Conservation (phyloP, 257 asterid species). For the Mitragyna speciosa region DNA sequence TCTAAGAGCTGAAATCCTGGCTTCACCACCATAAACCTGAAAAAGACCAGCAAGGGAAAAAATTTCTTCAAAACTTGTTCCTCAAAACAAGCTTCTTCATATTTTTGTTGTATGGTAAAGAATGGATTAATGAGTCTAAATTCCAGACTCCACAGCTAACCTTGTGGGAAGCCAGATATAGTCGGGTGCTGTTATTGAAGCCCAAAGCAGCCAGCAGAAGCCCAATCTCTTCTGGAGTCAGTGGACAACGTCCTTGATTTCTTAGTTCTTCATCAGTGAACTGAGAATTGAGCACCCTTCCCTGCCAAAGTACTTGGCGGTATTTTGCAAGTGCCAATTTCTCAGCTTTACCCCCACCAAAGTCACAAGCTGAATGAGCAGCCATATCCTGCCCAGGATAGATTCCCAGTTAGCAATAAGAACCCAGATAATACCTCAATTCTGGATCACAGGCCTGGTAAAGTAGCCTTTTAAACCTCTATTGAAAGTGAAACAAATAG, state of each 20-base stretch:
- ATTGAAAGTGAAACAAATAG: neutral
- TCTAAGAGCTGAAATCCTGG: constrained; percentile 34
- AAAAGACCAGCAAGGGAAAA: neutral
- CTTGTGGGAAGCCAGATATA: constrained; percentile 47
- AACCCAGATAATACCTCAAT: neutral
- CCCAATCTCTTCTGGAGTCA: constrained; percentile 49
- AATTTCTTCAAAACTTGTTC: neutral
- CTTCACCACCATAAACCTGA: constrained; percentile 50
- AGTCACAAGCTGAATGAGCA: constrained; percentile 46
- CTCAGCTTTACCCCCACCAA: constrained; percentile 50
- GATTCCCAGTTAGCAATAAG: neutral
- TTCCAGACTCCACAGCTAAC: constrained; percentile 10
- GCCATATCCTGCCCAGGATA: constrained; percentile 38
- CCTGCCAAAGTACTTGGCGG: constrained; percentile 46
- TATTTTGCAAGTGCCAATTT: constrained; percentile 45
- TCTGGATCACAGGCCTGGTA: neutral
- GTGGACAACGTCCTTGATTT: constrained; percentile 42
- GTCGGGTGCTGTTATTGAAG: constrained; percentile 34
- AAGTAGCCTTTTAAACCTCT: neutral
- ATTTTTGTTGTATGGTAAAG: neutral
- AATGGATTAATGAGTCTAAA: neutral
- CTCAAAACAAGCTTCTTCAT: neutral
- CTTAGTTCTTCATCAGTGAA: constrained; percentile 42
- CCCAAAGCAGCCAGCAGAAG: constrained; percentile 42
- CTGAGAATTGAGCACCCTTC: constrained; percentile 40